Base-by-base conservation (phyloP, 768 basidiomycete genomes). In the Chiua virens region DNA sequence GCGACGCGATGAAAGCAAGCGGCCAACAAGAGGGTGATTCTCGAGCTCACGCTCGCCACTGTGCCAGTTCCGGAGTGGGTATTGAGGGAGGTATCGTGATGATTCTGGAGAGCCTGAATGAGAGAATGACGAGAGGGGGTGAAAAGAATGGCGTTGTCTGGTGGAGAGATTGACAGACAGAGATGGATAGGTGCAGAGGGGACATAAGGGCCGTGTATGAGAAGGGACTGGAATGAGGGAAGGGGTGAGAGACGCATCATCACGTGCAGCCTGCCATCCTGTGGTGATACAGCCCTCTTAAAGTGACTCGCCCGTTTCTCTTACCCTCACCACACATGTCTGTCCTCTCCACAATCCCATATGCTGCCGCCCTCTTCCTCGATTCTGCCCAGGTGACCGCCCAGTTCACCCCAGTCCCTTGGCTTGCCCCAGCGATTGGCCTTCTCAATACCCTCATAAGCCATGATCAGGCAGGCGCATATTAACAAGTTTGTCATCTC, bases 131-230 rank as follows among this genome's bases (percentile, higher is more conserved):
- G 79, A 9, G 79, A 81, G 1, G 85, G 78, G 18, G 82, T 72
- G 25, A 89, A 58, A 45, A 88, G 61, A 18, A 89, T 48, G 0
- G 74, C 68, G 40, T 68, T 65, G 17, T 67, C 62, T 28, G 55
- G 58, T 11, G 69, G 61, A 20, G 74, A 65, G 9, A 60, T 48
- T 1, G 87, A 86, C 25, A 87, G 65, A 35, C 79, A 76, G 32
- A 90, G 72, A 55, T 87, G 82, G 42, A 92, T 71, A 4, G 87
- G 87, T 6, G 87, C 84, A 4, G 89, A 85, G 18, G 85, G 67
- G 45, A 81, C 83, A 61, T 82, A 86, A 0, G 71, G 52, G 1
- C 89, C 89, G 22, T 79, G 74, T 28, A 91, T 68, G 13, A 91
- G 71, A n/a, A 90, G 64, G 5, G 80, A 76, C 17, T 65, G 69